phyloP scores from a whole-genome alignment of 768 basidiomycete species.

The Filobasidium wieringae region DNA sequence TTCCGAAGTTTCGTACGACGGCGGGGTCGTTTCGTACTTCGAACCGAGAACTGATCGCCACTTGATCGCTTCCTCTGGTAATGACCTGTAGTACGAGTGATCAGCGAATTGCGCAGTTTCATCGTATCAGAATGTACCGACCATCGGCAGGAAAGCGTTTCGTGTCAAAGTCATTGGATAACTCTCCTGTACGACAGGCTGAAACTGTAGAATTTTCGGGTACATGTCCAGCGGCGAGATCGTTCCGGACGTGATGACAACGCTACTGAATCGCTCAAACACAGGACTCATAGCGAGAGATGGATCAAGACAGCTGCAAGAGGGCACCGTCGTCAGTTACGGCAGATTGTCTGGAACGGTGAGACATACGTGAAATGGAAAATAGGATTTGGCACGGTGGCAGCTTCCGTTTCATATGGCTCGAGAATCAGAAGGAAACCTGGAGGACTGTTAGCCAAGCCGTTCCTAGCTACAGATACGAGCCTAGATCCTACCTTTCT shows the following conservation, averaged over 20 bases:
- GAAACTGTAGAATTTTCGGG: conserved; percentile 97
- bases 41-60: conserved; percentile 94
- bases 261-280: conserved; percentile 93
- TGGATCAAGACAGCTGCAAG: conserved; percentile 79
- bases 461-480: background rate
- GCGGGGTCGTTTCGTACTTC: conserved; percentile 98
- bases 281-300: conserved; percentile 95
- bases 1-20: conserved; percentile 96
- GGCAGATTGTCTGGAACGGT: background rate
- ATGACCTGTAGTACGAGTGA: conserved; percentile 55
- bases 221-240: conserved; percentile 99
- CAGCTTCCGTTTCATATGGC: conserved; percentile 96
- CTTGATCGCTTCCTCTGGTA: conserved; percentile 94
- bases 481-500: conserved; percentile 56
- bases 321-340: conserved; percentile 14
- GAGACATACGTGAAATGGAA: conserved; percentile 80
- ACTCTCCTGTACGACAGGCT: conserved; percentile 88
- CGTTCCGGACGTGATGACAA: conserved; percentile 97
- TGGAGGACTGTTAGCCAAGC: conserved; percentile 28
- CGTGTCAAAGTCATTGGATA: conserved; percentile 96
- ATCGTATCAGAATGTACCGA: conserved; percentile 38
- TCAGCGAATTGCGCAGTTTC: background rate
- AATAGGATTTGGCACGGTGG: conserved; percentile 94
- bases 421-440: conserved; percentile 94
- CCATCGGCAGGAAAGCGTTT: conserved; percentile 90